These are phyloP conservation scores for Xanthoconium purpureum DNA, from an alignment of 768 basidiomycete genomes.

Conservation along the genomic window DNA sequence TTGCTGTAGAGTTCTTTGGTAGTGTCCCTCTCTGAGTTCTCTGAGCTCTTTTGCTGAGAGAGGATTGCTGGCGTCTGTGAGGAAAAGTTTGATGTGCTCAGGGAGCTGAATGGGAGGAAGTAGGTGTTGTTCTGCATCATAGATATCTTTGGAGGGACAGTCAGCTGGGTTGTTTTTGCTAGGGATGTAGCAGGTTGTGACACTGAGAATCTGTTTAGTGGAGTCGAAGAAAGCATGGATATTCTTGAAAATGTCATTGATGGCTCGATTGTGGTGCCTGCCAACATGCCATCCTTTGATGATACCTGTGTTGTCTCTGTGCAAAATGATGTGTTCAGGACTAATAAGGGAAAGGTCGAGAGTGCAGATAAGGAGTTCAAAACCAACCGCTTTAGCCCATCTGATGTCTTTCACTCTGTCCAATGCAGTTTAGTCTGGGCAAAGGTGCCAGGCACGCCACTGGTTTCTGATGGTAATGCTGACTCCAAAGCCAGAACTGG, in stretches of 20 bases:
- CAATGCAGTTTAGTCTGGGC: neutral
- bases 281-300: neutral
- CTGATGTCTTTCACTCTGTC: neutral
- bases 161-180: neutral
- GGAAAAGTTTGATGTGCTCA: neutral
- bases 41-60: no score
- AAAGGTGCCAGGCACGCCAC: neutral
- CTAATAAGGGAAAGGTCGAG: neutral
- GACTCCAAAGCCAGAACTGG: no score
- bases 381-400: neutral
- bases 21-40: no score
- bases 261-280: neutral
- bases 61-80: no score
- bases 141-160: neutral
- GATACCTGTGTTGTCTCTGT: neutral
- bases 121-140: neutral
- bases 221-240: neutral
- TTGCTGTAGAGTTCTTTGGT: no score
- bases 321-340: neutral
- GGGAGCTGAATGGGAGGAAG: neutral
- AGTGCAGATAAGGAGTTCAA: neutral
- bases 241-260: neutral
- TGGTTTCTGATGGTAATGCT: neutral
- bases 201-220: fast-evolving
- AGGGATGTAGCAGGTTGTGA: neutral